phyloP scores from a whole-genome alignment of 768 basidiomycete species.

The Tulasnella sp. region DNA sequence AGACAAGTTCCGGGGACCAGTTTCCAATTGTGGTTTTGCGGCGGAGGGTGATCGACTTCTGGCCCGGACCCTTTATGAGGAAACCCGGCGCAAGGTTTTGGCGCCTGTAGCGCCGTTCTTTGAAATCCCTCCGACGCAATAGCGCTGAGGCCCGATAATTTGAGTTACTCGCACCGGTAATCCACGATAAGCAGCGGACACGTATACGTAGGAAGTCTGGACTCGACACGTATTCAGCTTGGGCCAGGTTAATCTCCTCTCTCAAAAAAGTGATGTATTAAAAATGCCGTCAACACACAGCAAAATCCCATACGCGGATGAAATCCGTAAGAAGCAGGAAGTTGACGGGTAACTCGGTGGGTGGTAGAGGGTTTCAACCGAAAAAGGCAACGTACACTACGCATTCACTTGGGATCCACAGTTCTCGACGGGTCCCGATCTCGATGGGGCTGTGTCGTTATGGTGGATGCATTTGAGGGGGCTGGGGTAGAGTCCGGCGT shows the following conservation, averaged over 20 bases:
- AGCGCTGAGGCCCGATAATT: neutral
- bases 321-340: neutral
- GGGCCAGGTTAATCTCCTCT: neutral
- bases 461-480: neutral
- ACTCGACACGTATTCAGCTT: neutral
- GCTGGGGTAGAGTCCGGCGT: neutral
- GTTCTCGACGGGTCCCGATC: neutral
- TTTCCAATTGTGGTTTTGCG: slow-evolving; percentile 2
- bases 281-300: neutral
- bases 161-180: neutral
- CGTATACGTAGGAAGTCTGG: neutral
- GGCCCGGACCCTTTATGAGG: neutral
- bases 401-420: neutral
- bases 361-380: neutral
- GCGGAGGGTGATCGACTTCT: neutral
- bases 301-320: neutral
- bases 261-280: neutral
- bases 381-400: neutral
- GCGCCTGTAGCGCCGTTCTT: neutral
- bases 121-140: neutral
- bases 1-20: neutral
- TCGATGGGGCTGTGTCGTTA: neutral
- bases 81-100: neutral
- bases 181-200: neutral
- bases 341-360: neutral